Base-by-base conservation (phyloP, 305 asterid genomes). In the Solanum chacoense region DNA sequence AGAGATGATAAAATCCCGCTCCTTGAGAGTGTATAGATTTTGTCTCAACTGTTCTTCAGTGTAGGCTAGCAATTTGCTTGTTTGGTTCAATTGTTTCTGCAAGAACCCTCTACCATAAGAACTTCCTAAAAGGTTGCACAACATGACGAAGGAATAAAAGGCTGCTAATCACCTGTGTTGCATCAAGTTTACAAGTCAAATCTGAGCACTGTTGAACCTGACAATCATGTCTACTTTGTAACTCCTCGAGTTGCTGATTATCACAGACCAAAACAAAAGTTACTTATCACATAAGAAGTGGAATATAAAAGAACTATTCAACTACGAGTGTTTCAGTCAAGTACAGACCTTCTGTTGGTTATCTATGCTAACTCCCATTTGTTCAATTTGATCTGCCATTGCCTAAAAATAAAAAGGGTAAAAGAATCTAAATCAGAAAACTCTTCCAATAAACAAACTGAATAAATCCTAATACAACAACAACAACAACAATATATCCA, bases 311-410 rank as follows among this genome's bases (percentile, higher is more conserved):
- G 45, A 29, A 11, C 29, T 8, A 32, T 34, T 1, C 65, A 24
- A 45, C 31, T 2, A 20, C 9, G 11, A 59, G 75, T 10, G 22
- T 84, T 32, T 83, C 87, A 4, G n/a, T 12, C 74, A 84, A 32
- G 76, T 73, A 77, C 90, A 75, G 89, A 93, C 98, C 97, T 96
- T 96, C 89, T 91, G 96, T 55, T 94, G 90, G 90, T 90, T 94
- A 89, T 95, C 98, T 67, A 95, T 89, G 29, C 93, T 91, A 59
- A 91, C 42, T 84, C 95, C 94, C 98, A 94, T 92, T 90, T 93
- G 95, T 93, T 96, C 98, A 86, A 94, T 94, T 89, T 95, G 97
- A 90, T 96, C 98, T 36, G 95, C 93, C 98, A 96, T 96, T 77
- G 95, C 94, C 98, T 96, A 88, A 38, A 88, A 36, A 71, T 24